These are phyloP conservation scores for Teratosphaeria nubilosa DNA, from an alignment of 2,329 filamentous ascomycete species.

Conservation along the genomic window DNA sequence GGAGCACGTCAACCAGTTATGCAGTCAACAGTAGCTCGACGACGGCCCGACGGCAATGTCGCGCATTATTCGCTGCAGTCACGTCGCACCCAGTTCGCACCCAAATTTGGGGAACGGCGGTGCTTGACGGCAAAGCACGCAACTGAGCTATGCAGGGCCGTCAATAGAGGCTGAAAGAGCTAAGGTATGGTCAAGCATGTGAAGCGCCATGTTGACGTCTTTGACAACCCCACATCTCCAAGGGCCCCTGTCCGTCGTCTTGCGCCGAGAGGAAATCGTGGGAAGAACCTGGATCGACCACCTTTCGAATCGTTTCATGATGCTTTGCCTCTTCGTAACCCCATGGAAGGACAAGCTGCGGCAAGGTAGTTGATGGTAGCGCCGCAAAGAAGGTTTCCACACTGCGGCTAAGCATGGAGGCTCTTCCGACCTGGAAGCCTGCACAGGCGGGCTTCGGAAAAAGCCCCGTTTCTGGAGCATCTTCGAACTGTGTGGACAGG, in stretches of 20 bases:
- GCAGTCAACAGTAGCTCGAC: too few relatives aligned
- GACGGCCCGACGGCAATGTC: too few relatives aligned
- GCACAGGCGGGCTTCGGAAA: not conserved
- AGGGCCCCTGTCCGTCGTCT: too few relatives aligned
- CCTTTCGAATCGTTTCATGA: not conserved
- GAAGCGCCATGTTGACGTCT: not conserved
- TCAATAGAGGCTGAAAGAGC: not conserved
- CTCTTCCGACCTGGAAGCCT: not conserved
- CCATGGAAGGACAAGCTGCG: not conserved
- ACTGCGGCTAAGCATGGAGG: not conserved
- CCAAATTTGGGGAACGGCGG: too few relatives aligned
- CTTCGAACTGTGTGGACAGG: not conserved
- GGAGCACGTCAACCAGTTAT: too few relatives aligned
- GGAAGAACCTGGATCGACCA: not conserved
- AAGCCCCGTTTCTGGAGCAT: not conserved
- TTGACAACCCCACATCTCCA: not conserved
- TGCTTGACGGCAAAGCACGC: not conserved
- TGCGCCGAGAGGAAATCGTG: too few relatives aligned
- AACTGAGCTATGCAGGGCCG: not conserved
- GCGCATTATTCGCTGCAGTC: too few relatives aligned
- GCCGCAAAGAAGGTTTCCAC: not conserved
- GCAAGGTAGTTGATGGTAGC: not conserved
- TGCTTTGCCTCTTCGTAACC: not conserved
- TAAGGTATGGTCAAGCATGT: not conserved
- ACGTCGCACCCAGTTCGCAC: too few relatives aligned